These are phyloP conservation scores for Phaeophleospora eucalypticola DNA, from an alignment of 2,329 filamentous ascomycete species.

Conservation along the genomic window DNA sequence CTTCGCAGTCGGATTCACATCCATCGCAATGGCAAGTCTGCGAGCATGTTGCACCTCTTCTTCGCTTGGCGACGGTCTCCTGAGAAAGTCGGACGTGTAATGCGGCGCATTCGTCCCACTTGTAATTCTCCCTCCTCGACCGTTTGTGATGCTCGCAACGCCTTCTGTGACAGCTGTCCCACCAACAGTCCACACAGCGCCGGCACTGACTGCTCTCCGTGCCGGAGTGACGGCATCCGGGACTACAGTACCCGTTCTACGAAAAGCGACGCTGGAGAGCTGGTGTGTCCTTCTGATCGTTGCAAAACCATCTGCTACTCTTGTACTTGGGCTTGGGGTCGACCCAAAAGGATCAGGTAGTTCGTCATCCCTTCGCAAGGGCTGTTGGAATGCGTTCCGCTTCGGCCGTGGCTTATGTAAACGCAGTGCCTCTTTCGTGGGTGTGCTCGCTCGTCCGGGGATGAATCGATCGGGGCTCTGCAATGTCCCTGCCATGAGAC, in stretches of 20 bases:
- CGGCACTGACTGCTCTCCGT: slow-evolving; percentile 51
- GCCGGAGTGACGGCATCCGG: slow-evolving; percentile 2
- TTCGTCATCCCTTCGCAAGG: background rate
- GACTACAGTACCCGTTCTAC: slow-evolving; percentile 6
- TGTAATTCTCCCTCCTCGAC: slow-evolving; percentile 60
- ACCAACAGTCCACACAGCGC: slow-evolving; percentile 73
- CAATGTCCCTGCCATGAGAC: slow-evolving; percentile 17
- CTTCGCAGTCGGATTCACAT: slow-evolving; percentile 66
- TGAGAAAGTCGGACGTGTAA: slow-evolving; percentile 55
- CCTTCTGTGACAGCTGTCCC: slow-evolving; percentile 48
- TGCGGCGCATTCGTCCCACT: slow-evolving; percentile 69
- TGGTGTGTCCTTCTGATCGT: slow-evolving; percentile 10
- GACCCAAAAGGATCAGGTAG: slow-evolving; percentile 28
- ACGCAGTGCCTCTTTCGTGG: slow-evolving; percentile 26
- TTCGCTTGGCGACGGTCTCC: slow-evolving; percentile 29
- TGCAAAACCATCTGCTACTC: slow-evolving; percentile 23
- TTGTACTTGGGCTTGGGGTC: slow-evolving; percentile 8
- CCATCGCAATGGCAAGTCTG: slow-evolving; percentile 73
- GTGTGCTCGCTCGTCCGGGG: slow-evolving; percentile 32
- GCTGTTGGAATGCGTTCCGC: background rate
- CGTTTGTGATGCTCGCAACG: slow-evolving; percentile 49
- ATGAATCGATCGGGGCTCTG: slow-evolving; percentile 58
- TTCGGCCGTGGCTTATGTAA: slow-evolving; percentile 3
- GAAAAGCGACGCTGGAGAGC: background rate
- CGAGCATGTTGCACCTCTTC: slow-evolving; percentile 57